phyloP scores from a whole-genome alignment of 805 yeast genomes.

The Lipomyces yamanashiensis region DNA sequence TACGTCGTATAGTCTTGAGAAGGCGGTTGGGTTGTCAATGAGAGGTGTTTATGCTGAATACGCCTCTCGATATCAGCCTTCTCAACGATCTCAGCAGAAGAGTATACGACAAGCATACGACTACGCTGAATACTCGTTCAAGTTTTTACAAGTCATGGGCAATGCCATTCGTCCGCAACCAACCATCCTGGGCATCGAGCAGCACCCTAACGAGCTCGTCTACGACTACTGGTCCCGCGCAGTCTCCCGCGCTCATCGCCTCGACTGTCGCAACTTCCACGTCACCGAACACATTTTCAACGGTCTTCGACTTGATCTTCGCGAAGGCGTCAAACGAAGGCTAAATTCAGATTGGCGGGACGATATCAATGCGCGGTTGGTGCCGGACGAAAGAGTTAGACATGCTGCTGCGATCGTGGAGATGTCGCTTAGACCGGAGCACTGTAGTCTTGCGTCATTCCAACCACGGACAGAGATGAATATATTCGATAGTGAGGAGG shows the following conservation, averaged over 20 bases:
- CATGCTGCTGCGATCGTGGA: slow-evolving; percentile 17
- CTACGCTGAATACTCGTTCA: neutral
- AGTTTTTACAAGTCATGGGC: neutral
- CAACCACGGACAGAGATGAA: slow-evolving; percentile 8
- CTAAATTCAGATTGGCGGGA: slow-evolving; percentile 1
- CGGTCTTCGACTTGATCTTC: slow-evolving; percentile 10
- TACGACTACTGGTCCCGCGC: slow-evolving; percentile 8
- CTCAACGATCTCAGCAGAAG: no score
- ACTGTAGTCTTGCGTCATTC: slow-evolving; percentile 3
- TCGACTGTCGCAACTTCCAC: slow-evolving; percentile 4
- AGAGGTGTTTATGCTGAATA: no score
- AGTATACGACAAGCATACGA: neutral
- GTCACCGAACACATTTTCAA: slow-evolving; percentile 1
- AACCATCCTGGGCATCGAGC: neutral
- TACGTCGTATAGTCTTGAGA: no score
- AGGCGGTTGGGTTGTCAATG: no score
- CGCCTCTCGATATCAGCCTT: no score
- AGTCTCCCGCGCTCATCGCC: neutral
- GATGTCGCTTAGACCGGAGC: slow-evolving; percentile 6
- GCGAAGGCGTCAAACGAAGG: slow-evolving; percentile 12
- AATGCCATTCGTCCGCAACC: neutral
- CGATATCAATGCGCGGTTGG: neutral
- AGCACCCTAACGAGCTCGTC: neutral
- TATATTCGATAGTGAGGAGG: slow-evolving; percentile 10
- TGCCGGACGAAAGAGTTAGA: neutral